Base-by-base conservation (phyloP, 768 basidiomycete genomes). In the Fomitopsis serialis region DNA sequence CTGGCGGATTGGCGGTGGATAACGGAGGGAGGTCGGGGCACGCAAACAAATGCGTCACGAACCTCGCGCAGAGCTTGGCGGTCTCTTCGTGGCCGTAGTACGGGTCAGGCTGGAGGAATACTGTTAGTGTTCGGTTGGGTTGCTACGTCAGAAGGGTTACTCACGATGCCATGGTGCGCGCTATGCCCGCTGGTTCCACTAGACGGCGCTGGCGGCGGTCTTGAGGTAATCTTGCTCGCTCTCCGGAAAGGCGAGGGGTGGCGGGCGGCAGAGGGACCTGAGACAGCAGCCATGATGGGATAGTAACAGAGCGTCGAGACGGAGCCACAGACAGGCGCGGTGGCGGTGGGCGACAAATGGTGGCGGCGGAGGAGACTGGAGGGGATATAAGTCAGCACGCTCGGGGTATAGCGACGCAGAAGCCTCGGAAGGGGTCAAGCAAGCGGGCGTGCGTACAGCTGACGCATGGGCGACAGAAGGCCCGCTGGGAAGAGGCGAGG, bases 11-110 rank as follows among this genome's bases (percentile, higher is more conserved):
- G 27, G 66, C 45, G 32, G 62, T 55, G n/a, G 62, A 61, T 9
- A 52, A 63, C 54, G 89, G 82, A 2, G 91, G 80, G 22, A 74
- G 63, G 58, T 75, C 71, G 35, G 76, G 76, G 60, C 75, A 78
- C 29, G 68, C 63, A 64, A 77, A 78, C 9, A 75, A 63, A 40
- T 69, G 66, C 19, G 68, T 67, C 58, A 78, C 74, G 65, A 76
- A 77, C 44, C 71, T 65, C 11, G 72, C 72, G 47, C 70, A 66
- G 52, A 75, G 66, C 52, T 71, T 68, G 5, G 74, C 70, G 4
- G 67, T 68, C 49, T 72, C 70, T 62, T 74, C 72, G 59, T 78
- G 74, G 25, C 76, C 76, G 63, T 77, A 74, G 59, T 57, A 66
- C n/a, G 62, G 58, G 62, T 87, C 84, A 3, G 60, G 54, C 60